Base-by-base conservation (phyloP, 495 filamentous ascomycete genomes). In the Penicillium riverlandense region DNA sequence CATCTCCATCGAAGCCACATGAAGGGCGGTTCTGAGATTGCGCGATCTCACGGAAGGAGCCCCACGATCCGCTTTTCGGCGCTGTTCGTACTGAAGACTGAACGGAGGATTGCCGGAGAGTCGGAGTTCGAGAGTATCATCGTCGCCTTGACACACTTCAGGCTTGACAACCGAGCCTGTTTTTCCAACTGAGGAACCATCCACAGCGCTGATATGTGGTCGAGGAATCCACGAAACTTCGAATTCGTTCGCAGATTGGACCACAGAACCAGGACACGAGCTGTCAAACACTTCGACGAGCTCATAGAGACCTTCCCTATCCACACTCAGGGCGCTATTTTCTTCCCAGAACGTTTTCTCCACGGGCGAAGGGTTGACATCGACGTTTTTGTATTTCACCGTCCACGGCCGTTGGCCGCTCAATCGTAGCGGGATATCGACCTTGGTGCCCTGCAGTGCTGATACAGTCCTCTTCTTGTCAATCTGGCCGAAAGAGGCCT, bases 121-220 rank as follows among this genome's bases (percentile, higher is more conserved):
- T 14, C 74, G 67, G 38, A 97, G 65, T 52, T 96, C 90, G 39
- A 95, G 78, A 22, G 80, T 78, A 55, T 96, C 91, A 48, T 91
- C 84, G 39, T 96, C 91, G 12, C 92, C 91, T 65, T 98, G 88
- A 53, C 92, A 98, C 40, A 98, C 80, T 48, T 85, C 81, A n/a
- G 78, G 74, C 60, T 91, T 86, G 46, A 80, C 56, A 55, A 88
- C 43, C 66, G 73, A 32, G 65, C 65, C 41, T 60, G 72, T 41
- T 62, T 57, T 22, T 50, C 63, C 54, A 10, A 89, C 66, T 27
- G 76, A 66, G 6, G 80, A 69, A 31, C 78, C 80, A 43, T 84
- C 78, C 1, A 82, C 59, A 12, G 92, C 61, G 16, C 71, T 74
- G 30, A 96, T 72, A 40, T 81, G 71, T 7, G 92, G 92, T 30